Evolutionary conservation across 129 eudicot species (phyloP), one percentile per base, ranked within the genome.

Genomic region (Gnaphalium uliginosum): DNA sequence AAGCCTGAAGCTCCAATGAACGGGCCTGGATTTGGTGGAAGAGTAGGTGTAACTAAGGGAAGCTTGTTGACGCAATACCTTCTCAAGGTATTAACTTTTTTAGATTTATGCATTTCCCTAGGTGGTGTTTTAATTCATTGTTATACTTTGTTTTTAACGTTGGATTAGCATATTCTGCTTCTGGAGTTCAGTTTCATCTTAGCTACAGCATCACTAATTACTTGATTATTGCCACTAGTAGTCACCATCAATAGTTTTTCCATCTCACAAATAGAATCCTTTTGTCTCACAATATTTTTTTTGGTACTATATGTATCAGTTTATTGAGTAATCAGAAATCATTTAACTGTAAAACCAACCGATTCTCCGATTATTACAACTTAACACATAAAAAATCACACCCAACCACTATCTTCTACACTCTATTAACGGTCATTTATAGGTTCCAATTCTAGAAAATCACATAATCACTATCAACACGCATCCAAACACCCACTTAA

Each of bases 21-120:
- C 1, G 99, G 99, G 70, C 97, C 99, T 0, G 97, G 97, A 6
- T 87, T 78, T 85, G 99, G 97, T 67, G 99, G 99, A n/a, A 89
- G 93, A 83, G 89, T 92, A 5, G 99, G 99, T 72, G 76, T 88
- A 56, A 87, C 97, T 43, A 89, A 86, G 74, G 99, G 99, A 78
- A 94, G 99, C 79, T 86, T 95, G 86, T 81, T 95, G 75, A 95
- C 97, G 0, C 96, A 91, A 59, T 95, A 95, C 72, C 99, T 95
- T 76, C 94, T 95, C 22, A 95, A 91, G 99, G 99, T 95, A 91
- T 66, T 9, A 24, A 15, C 13, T 26, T 54, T 54, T 48, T 56
- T n/a, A 65, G 18, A 6, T 67, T 66, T 68, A 32, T 21, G 21
- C 50, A 1, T 24, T 21, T 35, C 56, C 68, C 39, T 6, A 33